phyloP scores from a whole-genome alignment of 495 filamentous ascomycete genomes.

The Daldinia loculata region DNA sequence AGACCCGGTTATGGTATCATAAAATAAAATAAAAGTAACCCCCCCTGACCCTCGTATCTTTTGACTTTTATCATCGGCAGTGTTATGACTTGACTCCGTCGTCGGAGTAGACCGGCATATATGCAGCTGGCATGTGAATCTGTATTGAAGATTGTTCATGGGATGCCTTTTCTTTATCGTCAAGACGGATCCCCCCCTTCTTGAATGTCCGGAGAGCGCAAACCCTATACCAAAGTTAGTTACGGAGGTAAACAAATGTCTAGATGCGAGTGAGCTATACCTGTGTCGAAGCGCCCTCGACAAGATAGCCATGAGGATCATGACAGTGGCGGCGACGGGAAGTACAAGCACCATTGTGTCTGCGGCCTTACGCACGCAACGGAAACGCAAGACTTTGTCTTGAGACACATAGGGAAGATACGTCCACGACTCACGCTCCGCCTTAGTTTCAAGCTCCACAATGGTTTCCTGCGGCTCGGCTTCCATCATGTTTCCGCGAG shows the following conservation, averaged over 20 bases:
- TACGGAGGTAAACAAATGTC: not conserved
- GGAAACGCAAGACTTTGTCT: slow-evolving; percentile 38
- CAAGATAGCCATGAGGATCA: slow-evolving; percentile 46
- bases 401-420: slow-evolving; percentile 38
- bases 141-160: not conserved
- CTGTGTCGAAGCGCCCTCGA: slow-evolving; percentile 43
- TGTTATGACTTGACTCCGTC: slow-evolving; percentile 4
- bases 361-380: slow-evolving; percentile 43
- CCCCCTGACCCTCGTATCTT: slow-evolving; percentile 1
- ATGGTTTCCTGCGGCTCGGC: slow-evolving; percentile 41
- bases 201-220: not conserved
- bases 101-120: not conserved
- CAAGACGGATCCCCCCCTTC: slow-evolving; percentile 18
- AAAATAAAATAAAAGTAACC: slow-evolving; percentile 22
- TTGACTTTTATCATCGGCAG: slow-evolving; percentile 24
- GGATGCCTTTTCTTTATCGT: slow-evolving; percentile 19
- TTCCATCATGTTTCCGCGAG: slow-evolving; percentile 35
- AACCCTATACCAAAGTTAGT: slow-evolving; percentile 17
- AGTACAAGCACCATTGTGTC: slow-evolving; percentile 53
- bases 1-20: slow-evolving; percentile 36
- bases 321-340: slow-evolving; percentile 44
- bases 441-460: slow-evolving; percentile 43
- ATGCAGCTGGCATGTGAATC: slow-evolving; percentile 13
- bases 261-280: slow-evolving; percentile 8
- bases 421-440: slow-evolving; percentile 35